Base-by-base conservation (phyloP, 2,329 filamentous ascomycete genomes). In the Delphinella strobiligena region DNA sequence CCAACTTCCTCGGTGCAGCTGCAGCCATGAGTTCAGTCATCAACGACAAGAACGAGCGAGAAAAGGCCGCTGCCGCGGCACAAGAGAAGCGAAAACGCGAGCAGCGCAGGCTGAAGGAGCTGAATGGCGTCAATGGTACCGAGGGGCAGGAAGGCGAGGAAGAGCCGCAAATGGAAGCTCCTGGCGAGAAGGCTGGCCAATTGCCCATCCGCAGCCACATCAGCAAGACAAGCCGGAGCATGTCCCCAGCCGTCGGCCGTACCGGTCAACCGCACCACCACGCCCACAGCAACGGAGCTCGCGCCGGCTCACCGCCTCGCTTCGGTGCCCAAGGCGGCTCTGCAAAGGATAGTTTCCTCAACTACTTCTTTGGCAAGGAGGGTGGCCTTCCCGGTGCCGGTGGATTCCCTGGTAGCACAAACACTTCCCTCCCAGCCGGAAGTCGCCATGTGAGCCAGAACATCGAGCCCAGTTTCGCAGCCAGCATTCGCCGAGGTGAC, bases 321-420 rank as follows among this genome's bases (percentile, higher is more conserved):
- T 72, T 82, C 16, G 44, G 48, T 46, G 74, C 76, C 47, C 66
- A 67, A 4, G 59, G 72, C 36, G 78, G 79, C 41, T 74, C 56
- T n/a, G 76, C 84, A 31, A 76, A 80, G 46, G 91, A 98, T 62
- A 93, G 87, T 1, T 98, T 98, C 68, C 63, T 98, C 46, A 96
- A 89, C 63, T 98, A 98, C 63, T 98, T 98, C 64, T 98, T 98
- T 54, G 88, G 91, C 52, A 96, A 98, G 58, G 91, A 98, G 45
- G 84, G 84, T 34, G 69, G 74, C 30, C 61, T 69, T 54, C 67
- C 34, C 62, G 36, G 36, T 19, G 2, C 36, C 4, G 24, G 35
- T 31, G 38, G 12, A 10, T 16, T 31, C 19, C 15, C 30, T 12
- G 34, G 37, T 34, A 5, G 14, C 19, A 48, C 44, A 27, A 41